Percentiles rank a stretch among this genome's conserved stretches.
phyloP scores from a whole-genome alignment of 495 filamentous ascomycete genomes.

The Schizothecium vesticola region DNA sequence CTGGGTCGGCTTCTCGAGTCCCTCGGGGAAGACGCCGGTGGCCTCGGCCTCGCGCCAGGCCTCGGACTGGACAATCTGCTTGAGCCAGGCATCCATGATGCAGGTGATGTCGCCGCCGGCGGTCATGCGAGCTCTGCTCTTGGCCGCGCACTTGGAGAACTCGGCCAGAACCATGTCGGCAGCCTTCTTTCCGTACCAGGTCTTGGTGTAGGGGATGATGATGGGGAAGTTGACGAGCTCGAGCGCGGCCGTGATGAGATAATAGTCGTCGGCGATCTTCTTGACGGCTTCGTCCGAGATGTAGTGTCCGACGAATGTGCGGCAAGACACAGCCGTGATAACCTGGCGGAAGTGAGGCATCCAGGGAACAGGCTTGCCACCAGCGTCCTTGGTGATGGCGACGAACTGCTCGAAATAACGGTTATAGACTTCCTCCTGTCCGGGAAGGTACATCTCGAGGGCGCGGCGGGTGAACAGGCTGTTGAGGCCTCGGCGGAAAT shows the following conservation, averaged over 20 bases:
- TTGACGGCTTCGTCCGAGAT: slow-evolving; percentile 82
- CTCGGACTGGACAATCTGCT: slow-evolving; percentile 75
- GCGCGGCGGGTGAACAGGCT: slow-evolving; percentile 89
- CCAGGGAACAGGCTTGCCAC: slow-evolving; percentile 71
- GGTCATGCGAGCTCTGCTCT: slow-evolving; percentile 87
- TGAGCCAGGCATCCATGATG: slow-evolving; percentile 93
- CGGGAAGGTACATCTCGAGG: slow-evolving; percentile 81
- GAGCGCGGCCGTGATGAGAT: slow-evolving; percentile 88
- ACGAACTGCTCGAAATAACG: slow-evolving; percentile 77
- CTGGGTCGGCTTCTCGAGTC: slow-evolving; percentile 70
- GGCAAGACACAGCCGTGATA: slow-evolving; percentile 90
- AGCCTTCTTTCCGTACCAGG: slow-evolving; percentile 96
- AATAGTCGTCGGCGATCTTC: slow-evolving; percentile 96
- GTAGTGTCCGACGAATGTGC: slow-evolving; percentile 96
- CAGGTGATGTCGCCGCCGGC: slow-evolving; percentile 82
- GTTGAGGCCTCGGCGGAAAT: slow-evolving; percentile 95
- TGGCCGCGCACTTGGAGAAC: slow-evolving; percentile 86
- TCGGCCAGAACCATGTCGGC: slow-evolving; percentile 86
- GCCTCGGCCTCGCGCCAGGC: slow-evolving; percentile 66
- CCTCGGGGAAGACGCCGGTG: slow-evolving; percentile 59
- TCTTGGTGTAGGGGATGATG: slow-evolving; percentile 92
- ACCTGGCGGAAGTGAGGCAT: slow-evolving; percentile 93
- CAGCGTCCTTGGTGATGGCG: slow-evolving; percentile 61
- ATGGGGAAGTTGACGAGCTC: slow-evolving; percentile 98
- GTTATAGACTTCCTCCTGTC: slow-evolving; percentile 88